Percentiles rank a stretch among this genome's conserved stretches.
Conservation (phyloP, 1,284 basidiomycete species). For the Puccinia brachypodii region DNA sequence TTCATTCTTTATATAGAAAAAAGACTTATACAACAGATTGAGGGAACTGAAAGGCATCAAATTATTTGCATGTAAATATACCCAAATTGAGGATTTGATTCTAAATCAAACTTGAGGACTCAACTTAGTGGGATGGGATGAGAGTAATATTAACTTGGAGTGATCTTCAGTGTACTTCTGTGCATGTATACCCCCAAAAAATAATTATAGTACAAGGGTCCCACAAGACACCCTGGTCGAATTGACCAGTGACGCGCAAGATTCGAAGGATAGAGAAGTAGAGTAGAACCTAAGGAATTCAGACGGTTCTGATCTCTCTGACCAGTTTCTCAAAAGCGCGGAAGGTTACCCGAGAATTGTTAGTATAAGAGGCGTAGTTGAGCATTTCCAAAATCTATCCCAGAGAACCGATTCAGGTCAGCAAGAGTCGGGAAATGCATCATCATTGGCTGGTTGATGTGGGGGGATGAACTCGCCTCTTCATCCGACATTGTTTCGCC, state of each 20-base stretch:
- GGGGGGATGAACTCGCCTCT: conserved; percentile 8
- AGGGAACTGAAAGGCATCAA: neutral
- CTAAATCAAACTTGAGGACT: neutral
- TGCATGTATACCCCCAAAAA: neutral
- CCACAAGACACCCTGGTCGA: neutral
- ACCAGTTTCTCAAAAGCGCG: conserved; percentile 25
- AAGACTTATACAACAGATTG: too few species aligned
- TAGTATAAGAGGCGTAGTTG: conserved; percentile 35
- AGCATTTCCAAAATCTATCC: conserved; percentile 37
- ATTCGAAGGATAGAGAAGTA: too few species aligned
- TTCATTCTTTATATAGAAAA: too few species aligned
- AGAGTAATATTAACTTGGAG: neutral
- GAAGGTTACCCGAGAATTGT: conserved; percentile 26
- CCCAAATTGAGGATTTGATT: neutral
- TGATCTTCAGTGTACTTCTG: neutral
- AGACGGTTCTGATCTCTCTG: conserved; percentile 24
- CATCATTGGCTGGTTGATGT: neutral
- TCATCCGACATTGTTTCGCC: conserved; percentile 37
- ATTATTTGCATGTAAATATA: neutral
- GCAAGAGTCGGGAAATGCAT: neutral
- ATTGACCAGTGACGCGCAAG: neutral
- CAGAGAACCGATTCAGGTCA: neutral
- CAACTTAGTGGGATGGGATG: neutral
- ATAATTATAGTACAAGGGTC: neutral
- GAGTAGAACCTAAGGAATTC: too few species aligned